Percentiles rank a stretch among this genome's conserved stretches.
These are phyloP conservation scores for Fusarium foetens DNA, from an alignment of 2,329 filamentous ascomycete genomes.

Conservation along the genomic window DNA sequence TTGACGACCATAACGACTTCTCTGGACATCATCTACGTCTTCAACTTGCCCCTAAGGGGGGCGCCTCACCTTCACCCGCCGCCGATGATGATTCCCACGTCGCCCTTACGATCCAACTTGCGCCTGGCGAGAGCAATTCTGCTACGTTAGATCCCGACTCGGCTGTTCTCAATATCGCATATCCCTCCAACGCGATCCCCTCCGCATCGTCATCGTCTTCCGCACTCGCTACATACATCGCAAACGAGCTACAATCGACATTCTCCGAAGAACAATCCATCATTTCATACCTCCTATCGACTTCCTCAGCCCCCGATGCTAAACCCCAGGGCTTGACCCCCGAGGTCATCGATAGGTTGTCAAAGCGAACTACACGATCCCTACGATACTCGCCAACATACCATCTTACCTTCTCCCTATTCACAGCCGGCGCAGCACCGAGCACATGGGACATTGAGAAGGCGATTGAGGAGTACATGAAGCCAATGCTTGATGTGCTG, in stretches of 20 bases:
- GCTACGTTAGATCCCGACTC: slow-evolving; percentile 75
- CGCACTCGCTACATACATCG: slow-evolving; percentile 79
- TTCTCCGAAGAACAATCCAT: slow-evolving; percentile 92
- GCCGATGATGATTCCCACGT: slow-evolving; percentile 59
- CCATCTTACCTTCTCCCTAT: slow-evolving; percentile 94
- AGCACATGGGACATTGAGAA: slow-evolving; percentile 92
- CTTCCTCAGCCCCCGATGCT: slow-evolving; percentile 59
- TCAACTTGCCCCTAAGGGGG: slow-evolving; percentile 47
- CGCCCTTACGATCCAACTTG: slow-evolving; percentile 76
- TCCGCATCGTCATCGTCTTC: slow-evolving; percentile 76
- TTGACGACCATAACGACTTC: slow-evolving; percentile 89
- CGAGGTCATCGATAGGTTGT: slow-evolving; percentile 65
- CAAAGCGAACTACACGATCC: slow-evolving; percentile 81
- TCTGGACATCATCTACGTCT: slow-evolving; percentile 81
- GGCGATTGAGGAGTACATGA: slow-evolving; percentile 82
- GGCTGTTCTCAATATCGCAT: slow-evolving; percentile 80
- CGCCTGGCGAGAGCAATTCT: slow-evolving; percentile 69
- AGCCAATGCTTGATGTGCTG: slow-evolving; percentile 82
- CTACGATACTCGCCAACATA: slow-evolving; percentile 94
- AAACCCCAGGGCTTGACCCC: slow-evolving; percentile 59
- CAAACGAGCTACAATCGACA: slow-evolving; percentile 77
- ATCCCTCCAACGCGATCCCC: slow-evolving; percentile 75
- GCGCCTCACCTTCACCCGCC: slow-evolving; percentile 26
- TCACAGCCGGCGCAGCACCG: slow-evolving; percentile 80
- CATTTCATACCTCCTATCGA: slow-evolving; percentile 77